A percentile compares a stretch with the other conserved stretches of the same genome.
phyloP scores from a whole-genome alignment of 179 eudicot genomes.

The Carnegiea gigantea region DNA sequence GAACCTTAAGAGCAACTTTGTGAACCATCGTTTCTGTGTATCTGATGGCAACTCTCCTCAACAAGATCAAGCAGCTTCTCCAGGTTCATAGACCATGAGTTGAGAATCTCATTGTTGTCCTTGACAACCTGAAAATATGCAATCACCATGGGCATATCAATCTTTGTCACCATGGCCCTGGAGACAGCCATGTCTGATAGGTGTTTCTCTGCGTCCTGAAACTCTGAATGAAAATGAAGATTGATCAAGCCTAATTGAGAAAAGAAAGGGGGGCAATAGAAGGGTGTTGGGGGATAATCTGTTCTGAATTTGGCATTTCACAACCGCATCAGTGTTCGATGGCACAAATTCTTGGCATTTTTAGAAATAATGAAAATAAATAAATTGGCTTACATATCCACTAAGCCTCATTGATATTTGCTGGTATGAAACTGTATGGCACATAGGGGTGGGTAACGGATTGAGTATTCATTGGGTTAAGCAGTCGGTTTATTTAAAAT shows the following conservation, averaged over 20 bases:
- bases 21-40: conserved; percentile 98
- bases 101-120: conserved; percentile 80
- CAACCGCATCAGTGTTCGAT: too few relatives aligned
- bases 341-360: too few relatives aligned
- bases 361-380: too few relatives aligned
- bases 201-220: conserved; percentile 93
- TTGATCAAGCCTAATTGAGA: background rate
- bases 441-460: too few relatives aligned
- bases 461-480: too few relatives aligned
- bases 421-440: too few relatives aligned
- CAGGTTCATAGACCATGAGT: conserved; percentile 86
- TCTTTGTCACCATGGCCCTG: conserved; percentile 81
- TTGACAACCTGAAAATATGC: conserved; percentile 72
- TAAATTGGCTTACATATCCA: too few relatives aligned
- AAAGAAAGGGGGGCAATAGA: background rate
- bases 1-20: conserved; percentile 71
- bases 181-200: conserved; percentile 96
- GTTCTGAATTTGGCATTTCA: too few relatives aligned
- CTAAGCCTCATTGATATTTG: too few relatives aligned
- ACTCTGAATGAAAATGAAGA: background rate
- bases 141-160: conserved; percentile 77
- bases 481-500: too few relatives aligned
- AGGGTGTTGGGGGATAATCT: background rate
- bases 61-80: conserved; percentile 96
- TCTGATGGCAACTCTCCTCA: conserved; percentile 98